Conservation (phyloP, 305 asterid genomes). For the Fraxinus xanthoxyloides region DNA sequence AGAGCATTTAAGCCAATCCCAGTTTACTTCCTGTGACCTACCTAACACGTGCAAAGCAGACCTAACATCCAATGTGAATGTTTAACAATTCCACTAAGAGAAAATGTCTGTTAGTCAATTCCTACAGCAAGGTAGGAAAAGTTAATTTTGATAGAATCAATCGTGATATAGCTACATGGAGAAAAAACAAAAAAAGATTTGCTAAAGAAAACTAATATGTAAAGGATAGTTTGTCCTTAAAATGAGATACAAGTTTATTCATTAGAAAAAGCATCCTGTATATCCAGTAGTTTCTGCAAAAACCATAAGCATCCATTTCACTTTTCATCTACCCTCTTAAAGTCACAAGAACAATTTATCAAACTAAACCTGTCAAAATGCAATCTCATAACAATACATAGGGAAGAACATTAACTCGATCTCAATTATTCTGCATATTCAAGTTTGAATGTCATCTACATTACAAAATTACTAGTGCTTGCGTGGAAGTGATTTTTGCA, state of each 20-base stretch:
- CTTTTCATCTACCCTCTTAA: neutral
- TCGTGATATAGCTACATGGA: neutral
- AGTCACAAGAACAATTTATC: neutral
- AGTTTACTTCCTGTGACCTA: neutral
- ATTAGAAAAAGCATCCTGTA: neutral
- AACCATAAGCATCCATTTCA: neutral
- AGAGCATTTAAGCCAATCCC: neutral
- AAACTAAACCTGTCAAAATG: neutral
- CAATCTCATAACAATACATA: neutral
- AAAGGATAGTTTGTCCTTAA: neutral
- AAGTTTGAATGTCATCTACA: neutral
- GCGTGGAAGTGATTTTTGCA: neutral
- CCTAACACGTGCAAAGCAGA: neutral
- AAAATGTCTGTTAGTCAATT: neutral
- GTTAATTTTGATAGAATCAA: neutral
- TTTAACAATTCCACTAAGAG: neutral
- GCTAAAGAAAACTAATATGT: neutral
- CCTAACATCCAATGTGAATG: neutral
- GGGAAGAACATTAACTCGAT: neutral
- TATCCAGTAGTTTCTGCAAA: neutral
- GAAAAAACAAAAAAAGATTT: neutral
- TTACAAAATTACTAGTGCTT: neutral
- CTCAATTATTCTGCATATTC: neutral
- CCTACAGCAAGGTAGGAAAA: neutral
- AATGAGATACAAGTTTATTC: neutral